Percentiles rank a stretch among this genome's conserved stretches.
Conservation (phyloP, 805 yeast species). For the Kazachstania psychrophila region DNA sequence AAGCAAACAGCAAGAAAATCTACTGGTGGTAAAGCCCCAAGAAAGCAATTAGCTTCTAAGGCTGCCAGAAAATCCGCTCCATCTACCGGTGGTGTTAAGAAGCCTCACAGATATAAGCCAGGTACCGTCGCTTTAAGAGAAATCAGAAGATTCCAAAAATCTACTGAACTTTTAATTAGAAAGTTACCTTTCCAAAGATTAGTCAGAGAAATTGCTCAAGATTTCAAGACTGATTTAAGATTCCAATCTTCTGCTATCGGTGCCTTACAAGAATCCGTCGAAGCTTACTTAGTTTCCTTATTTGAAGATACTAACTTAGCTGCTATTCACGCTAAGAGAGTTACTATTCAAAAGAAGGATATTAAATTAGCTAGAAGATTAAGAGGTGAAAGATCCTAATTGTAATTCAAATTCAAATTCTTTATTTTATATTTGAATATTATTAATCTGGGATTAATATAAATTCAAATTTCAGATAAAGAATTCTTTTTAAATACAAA, state of each 20-base stretch:
- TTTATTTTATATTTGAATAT: too few relatives aligned
- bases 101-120: constrained; percentile 93
- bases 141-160: constrained; percentile 93
- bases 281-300: constrained; percentile 89
- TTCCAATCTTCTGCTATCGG: constrained; percentile 74
- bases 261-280: constrained; percentile 96
- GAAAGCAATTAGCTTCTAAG: constrained; percentile 84
- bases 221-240: constrained; percentile 62
- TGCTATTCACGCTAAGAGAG: constrained; percentile 98
- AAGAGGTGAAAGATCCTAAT: constrained; percentile 85
- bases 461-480: too few relatives aligned
- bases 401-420: too few relatives aligned
- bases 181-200: constrained; percentile 66
- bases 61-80: constrained; percentile 91
- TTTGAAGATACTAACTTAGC: constrained; percentile 97
- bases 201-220: constrained; percentile 91
- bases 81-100: constrained; percentile 85
- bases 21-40: constrained; percentile 93
- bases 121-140: constrained; percentile 95
- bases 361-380: constrained; percentile 94
- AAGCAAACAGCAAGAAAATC: constrained; percentile 91
- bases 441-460: constrained; percentile 1
- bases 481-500: too few relatives aligned
- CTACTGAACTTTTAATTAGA: constrained; percentile 88
- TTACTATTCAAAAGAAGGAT: constrained; percentile 95